A percentile compares a stretch with the other conserved stretches of the same genome.
These are phyloP conservation scores for Sporothrix protearum DNA, from an alignment of 2,329 filamentous ascomycete species.

Conservation along the genomic window DNA sequence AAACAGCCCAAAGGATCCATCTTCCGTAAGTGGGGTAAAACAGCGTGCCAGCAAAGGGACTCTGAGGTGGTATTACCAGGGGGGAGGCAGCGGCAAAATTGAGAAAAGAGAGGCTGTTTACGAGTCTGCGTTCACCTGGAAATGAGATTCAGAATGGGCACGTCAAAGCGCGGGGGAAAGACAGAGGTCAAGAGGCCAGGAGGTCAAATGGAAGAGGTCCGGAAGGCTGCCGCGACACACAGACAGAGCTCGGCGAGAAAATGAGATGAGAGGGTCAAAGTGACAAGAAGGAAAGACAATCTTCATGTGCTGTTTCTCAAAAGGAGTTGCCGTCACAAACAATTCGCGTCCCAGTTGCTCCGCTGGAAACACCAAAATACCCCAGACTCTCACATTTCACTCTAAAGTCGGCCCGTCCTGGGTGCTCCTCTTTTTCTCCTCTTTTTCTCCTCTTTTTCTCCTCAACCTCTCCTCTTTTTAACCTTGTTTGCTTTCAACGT, in stretches of 20 bases:
- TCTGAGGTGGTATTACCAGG: background rate
- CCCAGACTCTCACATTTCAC: too few relatives aligned
- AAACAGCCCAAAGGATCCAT: constrained; percentile 9
- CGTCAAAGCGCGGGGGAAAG: constrained; percentile 4
- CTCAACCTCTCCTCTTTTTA: too few relatives aligned
- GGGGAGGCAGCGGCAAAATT: background rate
- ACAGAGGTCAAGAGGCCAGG: background rate
- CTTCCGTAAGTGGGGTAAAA: constrained; percentile 6
- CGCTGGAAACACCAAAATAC: background rate
- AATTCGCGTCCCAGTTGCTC: background rate
- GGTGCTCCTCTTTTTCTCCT: constrained; percentile 4
- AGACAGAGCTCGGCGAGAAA: background rate
- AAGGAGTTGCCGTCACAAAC: background rate
- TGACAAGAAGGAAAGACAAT: too few relatives aligned
- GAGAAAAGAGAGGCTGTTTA: background rate
- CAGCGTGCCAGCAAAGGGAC: constrained; percentile 1
- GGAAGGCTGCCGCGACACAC: background rate
- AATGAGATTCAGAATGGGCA: constrained; percentile 3
- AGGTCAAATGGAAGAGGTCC: background rate
- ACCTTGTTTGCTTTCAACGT: background rate
- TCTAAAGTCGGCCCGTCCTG: too few relatives aligned
- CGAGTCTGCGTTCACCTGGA: background rate
- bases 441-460: constrained; percentile 7
- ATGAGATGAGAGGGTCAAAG: too few relatives aligned
- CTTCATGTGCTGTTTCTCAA: background rate